Percentiles rank a stretch among this genome's conserved stretches.
Evolutionary conservation across 73 alveolate genomes (phyloP).

Genomic region (Paramecium caudatum): DNA sequence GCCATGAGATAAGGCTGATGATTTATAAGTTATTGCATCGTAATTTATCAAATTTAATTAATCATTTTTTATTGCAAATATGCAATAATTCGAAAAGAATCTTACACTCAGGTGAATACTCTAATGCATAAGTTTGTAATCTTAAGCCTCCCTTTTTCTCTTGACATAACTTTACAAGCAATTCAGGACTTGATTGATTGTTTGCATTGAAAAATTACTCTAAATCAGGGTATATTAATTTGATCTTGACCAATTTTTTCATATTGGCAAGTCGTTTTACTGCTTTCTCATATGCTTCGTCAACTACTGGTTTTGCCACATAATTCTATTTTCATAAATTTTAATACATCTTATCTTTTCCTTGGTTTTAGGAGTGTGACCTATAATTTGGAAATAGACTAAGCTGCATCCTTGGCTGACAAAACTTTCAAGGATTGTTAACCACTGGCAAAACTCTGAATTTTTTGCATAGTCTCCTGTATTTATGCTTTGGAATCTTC

Average conservation of each 20-base stretch:
- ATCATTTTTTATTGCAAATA: background rate
- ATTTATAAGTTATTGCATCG: slow-evolving; percentile 75
- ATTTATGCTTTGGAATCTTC: background rate
- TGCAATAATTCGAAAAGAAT: background rate
- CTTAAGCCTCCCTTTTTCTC: slow-evolving; percentile 30
- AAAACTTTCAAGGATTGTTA: background rate
- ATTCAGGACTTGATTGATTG: slow-evolving; percentile 18
- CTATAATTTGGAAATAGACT: background rate
- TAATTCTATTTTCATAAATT: background rate
- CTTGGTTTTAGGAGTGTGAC: background rate
- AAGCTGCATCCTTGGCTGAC: slow-evolving; percentile 22
- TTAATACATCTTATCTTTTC: background rate
- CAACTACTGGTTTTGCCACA: background rate
- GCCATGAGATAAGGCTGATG: slow-evolving; percentile 82
- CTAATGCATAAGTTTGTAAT: background rate
- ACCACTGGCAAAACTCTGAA: background rate
- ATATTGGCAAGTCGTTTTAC: background rate
- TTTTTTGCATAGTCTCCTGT: background rate
- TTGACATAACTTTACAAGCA: background rate
- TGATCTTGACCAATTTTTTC: slow-evolving; percentile 50
- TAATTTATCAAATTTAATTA: slow-evolving; percentile 67
- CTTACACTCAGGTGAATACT: background rate
- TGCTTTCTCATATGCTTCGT: slow-evolving; percentile 16
- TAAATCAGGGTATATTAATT: background rate
- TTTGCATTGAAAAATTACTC: background rate